Evolutionary conservation across 2,329 filamentous ascomycete species (phyloP).

Genomic region (Aspergillus proliferans): DNA sequence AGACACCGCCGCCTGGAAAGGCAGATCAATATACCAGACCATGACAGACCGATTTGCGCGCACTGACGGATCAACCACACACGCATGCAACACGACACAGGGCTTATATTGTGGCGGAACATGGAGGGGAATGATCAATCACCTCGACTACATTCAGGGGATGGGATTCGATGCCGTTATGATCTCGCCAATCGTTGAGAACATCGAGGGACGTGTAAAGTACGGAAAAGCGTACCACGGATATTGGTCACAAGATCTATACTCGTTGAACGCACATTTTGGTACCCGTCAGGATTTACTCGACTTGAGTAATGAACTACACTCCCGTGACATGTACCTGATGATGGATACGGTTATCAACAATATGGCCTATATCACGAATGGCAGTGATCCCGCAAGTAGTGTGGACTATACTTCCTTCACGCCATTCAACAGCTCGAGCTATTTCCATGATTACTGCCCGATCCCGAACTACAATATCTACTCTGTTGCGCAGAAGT

Average conservation of each 20-base stretch:
- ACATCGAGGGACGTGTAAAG: conserved; percentile 31
- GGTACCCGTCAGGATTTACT: conserved; percentile 44
- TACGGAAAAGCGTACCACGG: conserved; percentile 46
- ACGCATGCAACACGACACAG: conserved; percentile 23
- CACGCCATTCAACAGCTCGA: conserved; percentile 20
- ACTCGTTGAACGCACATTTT: conserved; percentile 45
- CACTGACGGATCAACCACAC: conserved; percentile 32
- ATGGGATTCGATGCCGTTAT: conserved; percentile 47
- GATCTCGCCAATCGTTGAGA: conserved; percentile 39
- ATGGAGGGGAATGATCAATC: conserved; percentile 43
- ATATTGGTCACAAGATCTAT: conserved; percentile 46
- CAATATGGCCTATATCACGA: conserved; percentile 36
- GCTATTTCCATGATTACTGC: conserved; percentile 25
- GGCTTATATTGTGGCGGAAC: conserved; percentile 47
- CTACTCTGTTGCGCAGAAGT: conserved; percentile 32
- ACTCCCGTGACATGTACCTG: conserved; percentile 44
- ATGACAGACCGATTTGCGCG: conserved; percentile 44
- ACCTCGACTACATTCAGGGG: conserved; percentile 47
- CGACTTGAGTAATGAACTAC: conserved; percentile 40
- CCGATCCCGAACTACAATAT: conserved; percentile 29
- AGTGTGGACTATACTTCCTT: conserved; percentile 20
- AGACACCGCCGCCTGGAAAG: conserved; percentile 30
- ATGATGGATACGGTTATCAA: conserved; percentile 51
- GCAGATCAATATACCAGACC: conserved; percentile 42
- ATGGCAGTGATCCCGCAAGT: conserved; percentile 19